These are phyloP conservation scores for Populus pruinosa DNA, from an alignment of 345 rosid genomes.

Conservation along the genomic window DNA sequence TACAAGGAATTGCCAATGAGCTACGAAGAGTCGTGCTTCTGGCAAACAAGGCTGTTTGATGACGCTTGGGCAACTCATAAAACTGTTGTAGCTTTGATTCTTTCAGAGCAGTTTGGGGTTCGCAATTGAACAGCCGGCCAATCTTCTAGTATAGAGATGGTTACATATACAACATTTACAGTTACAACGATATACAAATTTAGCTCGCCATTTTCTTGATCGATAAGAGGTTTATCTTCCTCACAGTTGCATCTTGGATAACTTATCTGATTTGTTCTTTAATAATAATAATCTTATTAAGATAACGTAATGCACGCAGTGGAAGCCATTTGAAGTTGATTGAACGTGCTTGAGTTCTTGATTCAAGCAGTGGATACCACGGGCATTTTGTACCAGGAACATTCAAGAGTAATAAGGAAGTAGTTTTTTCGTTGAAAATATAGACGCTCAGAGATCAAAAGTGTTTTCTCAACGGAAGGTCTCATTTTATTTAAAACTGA, in stretches of 20 bases:
- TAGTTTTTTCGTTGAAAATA: neutral
- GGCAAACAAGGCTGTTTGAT: neutral
- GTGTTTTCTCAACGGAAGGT: neutral
- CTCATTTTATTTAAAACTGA: neutral
- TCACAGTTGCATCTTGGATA: neutral
- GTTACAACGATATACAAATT: neutral
- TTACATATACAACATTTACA: neutral
- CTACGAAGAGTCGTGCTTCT: neutral
- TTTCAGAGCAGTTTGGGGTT: neutral
- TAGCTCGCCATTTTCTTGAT: neutral
- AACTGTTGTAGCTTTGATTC: neutral
- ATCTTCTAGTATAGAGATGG: neutral
- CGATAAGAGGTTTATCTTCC: neutral
- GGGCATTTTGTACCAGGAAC: too few relatives aligned
- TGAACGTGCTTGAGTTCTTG: neutral
- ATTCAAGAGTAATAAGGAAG: neutral
- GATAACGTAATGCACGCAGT: neutral
- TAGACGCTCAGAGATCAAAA: neutral
- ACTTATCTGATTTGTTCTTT: neutral
- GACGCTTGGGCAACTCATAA: neutral
- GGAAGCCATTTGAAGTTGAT: neutral
- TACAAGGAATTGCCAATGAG: neutral
- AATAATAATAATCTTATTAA: too few relatives aligned
- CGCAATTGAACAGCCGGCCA: constrained; percentile 3
- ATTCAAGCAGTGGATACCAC: neutral